Base-by-base conservation (phyloP, 2,329 filamentous ascomycete genomes). In the Fusarium luffae region DNA sequence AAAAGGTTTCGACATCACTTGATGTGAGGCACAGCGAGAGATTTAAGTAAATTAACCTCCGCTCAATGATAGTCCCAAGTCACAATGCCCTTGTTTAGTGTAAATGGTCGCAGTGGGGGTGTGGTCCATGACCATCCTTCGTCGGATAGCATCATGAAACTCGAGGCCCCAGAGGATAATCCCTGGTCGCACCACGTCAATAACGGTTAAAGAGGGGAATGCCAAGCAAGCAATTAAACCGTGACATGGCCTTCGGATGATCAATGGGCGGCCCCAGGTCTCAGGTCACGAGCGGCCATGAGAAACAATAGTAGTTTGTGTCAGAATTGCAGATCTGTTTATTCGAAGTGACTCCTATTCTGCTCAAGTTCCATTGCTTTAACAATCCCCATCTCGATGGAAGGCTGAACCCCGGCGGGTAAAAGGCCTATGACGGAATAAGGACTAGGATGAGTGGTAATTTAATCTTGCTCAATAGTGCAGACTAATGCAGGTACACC, bases 101-200 rank as follows among this genome's bases (percentile, higher is more conserved):
- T 70, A 66, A 70, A 74, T 68, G 55, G 40, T 21, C 40, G 60
- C 52, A 61, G 68, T 66, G 64, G 69, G 72, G 68, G 70, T 41
- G 43, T 49, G 47, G 30, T n/a, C 7, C 47, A 40, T 61, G 46
- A 34, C 42, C 55, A 66, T 66, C 66, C 72, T 73, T 70, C 43
- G 56, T 67, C 70, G 44, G 56, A 69, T 27, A 61, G 72, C 49
- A 66, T 63, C 43, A 47, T 74, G 72, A 74, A 74, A 74, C 72
- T 61, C 51, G 43, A 46, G 37, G 62, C 58, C 63, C 64, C 54
- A 48, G 71, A 59, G 64, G 42, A 46, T 30, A 42, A 60, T 44
- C 58, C 67, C 59, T 65, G 43, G 63, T 52, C 63, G 42, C 59
- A 56, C 50, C 67, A 47, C 59, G 64, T 68, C 46, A 54, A 71